Evolutionary conservation across 2,329 filamentous ascomycete genomes (phyloP).

Genomic region (Venturia carpophila): DNA sequence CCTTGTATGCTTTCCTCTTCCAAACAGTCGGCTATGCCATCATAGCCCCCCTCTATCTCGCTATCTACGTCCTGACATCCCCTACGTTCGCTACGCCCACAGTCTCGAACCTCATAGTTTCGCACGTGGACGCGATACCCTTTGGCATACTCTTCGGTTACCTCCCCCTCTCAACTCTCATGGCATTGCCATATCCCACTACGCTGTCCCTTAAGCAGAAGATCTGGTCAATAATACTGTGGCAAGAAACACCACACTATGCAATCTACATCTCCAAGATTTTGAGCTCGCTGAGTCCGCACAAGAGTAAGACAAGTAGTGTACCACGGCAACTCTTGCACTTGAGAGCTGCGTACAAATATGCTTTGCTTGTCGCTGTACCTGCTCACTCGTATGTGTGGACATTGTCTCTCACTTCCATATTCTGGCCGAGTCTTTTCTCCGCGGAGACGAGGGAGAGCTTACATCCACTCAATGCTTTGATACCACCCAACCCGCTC

Average conservation of each 20-base stretch:
- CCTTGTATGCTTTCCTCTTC: constrained; percentile 6
- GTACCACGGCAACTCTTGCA: background rate
- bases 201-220: constrained; percentile 4
- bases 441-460: background rate
- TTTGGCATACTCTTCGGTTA: constrained; percentile 12
- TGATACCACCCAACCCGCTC: background rate
- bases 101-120: background rate
- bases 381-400: background rate
- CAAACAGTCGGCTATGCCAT: constrained; percentile 10
- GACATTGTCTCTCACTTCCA: constrained; percentile 8
- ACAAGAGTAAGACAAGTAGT: constrained; percentile 3
- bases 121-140: constrained; percentile 12
- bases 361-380: background rate
- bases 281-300: constrained; percentile 1
- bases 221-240: constrained; percentile 13
- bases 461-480: constrained; percentile 13
- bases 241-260: constrained; percentile 11
- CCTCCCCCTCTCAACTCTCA: background rate
- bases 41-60: constrained; percentile 2
- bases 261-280: constrained; percentile 10
- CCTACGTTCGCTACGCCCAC: constrained; percentile 6
- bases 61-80: constrained; percentile 6
- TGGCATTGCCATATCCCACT: background rate
- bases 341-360: constrained; percentile 14
- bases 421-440: background rate